Evolutionary conservation across 805 yeast genomes (phyloP).

Genomic region (Yamadazyma scolyti): DNA sequence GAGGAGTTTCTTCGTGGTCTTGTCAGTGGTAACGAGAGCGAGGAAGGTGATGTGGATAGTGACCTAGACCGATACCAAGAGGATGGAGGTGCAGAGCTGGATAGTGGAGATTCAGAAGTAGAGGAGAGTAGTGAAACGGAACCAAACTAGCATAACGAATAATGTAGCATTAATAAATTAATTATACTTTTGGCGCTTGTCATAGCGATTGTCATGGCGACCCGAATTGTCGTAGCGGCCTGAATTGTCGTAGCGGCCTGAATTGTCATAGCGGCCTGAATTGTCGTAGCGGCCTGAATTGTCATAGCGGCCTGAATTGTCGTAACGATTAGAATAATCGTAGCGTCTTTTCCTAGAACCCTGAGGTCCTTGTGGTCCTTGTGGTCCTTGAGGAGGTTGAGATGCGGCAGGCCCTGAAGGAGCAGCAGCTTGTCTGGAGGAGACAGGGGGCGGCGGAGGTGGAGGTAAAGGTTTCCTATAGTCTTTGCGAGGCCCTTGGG

Average conservation of each 20-base stretch:
- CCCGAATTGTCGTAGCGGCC: slow-evolving; percentile 22
- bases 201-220: slow-evolving; percentile 10
- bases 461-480: slow-evolving; percentile 4
- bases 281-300: slow-evolving; percentile 16
- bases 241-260: slow-evolving; percentile 17
- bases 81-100: too few relatives aligned
- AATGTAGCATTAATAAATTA: too few relatives aligned
- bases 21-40: too few relatives aligned
- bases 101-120: too few relatives aligned
- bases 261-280: slow-evolving; percentile 6
- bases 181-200: slow-evolving; percentile 5
- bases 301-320: slow-evolving; percentile 23
- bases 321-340: slow-evolving; percentile 10
- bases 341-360: slow-evolving; percentile 3
- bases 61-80: too few relatives aligned
- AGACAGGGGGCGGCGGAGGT: slow-evolving; percentile 14
- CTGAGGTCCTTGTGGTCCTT: neutral
- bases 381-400: slow-evolving; percentile 2
- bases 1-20: too few relatives aligned
- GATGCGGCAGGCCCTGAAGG: slow-evolving; percentile 3
- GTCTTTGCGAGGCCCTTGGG: too few relatives aligned
- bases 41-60: too few relatives aligned
- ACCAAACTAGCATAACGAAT: too few relatives aligned
- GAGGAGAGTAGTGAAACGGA: too few relatives aligned
- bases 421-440: slow-evolving; percentile 23